Percentiles rank a stretch among this genome's conserved stretches.
phyloP scores from a whole-genome alignment of 2,329 filamentous ascomycete species.

The Penicillium sp. region DNA sequence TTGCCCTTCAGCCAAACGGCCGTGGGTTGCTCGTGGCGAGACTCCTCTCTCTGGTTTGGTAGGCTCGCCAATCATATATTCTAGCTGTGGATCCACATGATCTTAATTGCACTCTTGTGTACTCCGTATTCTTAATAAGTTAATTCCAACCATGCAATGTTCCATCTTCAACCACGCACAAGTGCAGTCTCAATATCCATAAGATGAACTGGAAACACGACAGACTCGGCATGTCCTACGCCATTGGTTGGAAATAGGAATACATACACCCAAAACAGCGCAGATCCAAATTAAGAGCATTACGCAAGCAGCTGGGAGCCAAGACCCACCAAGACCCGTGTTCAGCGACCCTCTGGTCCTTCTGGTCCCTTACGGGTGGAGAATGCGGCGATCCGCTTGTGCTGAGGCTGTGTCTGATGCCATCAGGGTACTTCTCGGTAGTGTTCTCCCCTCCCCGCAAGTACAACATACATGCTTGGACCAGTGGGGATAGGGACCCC shows the following conservation, averaged over 20 bases:
- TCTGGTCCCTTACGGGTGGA: constrained; percentile 39
- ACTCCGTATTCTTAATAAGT: too few relatives aligned
- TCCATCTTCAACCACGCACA: background rate
- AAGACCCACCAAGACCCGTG: constrained; percentile 31
- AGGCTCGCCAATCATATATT: background rate
- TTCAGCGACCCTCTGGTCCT: constrained; percentile 32
- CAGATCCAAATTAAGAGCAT: constrained; percentile 38
- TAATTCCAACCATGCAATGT: background rate
- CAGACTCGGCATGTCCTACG: background rate
- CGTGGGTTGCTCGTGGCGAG: constrained; percentile 8
- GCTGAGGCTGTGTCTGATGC: constrained; percentile 28
- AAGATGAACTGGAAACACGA: background rate
- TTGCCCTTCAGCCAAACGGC: background rate
- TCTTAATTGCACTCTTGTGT: background rate
- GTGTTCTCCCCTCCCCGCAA: background rate
- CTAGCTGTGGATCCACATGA: background rate
- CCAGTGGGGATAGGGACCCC: constrained; percentile 7
- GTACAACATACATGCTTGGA: constrained; percentile 3
- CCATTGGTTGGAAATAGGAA: constrained; percentile 18
- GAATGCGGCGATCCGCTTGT: constrained; percentile 36
- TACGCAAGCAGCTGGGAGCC: constrained; percentile 38
- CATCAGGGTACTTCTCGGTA: constrained; percentile 16
- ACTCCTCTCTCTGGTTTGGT: background rate
- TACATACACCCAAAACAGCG: constrained; percentile 16
- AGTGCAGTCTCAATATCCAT: background rate